Evolutionary conservation across 192 early-diverging fungal genomes (phyloP), one percentile per base, ranked within the genome.

Genomic region (Coemansia sp.): DNA sequence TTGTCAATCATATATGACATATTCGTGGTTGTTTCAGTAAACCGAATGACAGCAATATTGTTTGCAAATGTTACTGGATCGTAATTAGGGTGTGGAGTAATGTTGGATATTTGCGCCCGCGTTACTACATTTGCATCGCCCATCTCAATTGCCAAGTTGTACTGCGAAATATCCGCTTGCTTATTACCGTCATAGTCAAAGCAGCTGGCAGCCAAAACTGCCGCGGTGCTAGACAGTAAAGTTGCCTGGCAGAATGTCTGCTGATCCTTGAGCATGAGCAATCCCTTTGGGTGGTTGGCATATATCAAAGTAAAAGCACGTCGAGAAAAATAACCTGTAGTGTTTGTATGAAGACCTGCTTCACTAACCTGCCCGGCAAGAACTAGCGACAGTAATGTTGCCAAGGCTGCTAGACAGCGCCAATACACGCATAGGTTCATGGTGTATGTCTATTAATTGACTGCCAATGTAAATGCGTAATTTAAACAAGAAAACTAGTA

Each of bases 31-130:
- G n/a, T 37, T 9, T 56, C 34, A 3, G 28, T n/a, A 56, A 36
- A 56, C 25, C 25, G 46, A 56, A 21, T 40, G 18, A 37, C 53
- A 21, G 44, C 53, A 56, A 42, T 56, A 52, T 74, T 74, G 37
- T 74, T 74, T 25, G 61, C 66, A 68, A 68, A 74, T 21, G 56
- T 61, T 17, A 49, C 34, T 17, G 60, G 42, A 20, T 74, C 48
- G 17, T 64, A 74, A 21, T 63, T 38, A 5, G 61, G 52, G 14
- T 67, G 58, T 11, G 49, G 42, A 6, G 53, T 10, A 7, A 69
- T 63, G 17, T 50, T 69, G 4, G 26, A 26, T 5, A 68, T 38
- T 15, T 38, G 55, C 8, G 55, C 20, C 1, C 36, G 55, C 17
- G 4, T 25, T 0, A 21, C 46, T n/a, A 51, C 21, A 20, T 4